Conservation (phyloP, 177 flowering plant species). For the Vitis hybrid region DNA sequence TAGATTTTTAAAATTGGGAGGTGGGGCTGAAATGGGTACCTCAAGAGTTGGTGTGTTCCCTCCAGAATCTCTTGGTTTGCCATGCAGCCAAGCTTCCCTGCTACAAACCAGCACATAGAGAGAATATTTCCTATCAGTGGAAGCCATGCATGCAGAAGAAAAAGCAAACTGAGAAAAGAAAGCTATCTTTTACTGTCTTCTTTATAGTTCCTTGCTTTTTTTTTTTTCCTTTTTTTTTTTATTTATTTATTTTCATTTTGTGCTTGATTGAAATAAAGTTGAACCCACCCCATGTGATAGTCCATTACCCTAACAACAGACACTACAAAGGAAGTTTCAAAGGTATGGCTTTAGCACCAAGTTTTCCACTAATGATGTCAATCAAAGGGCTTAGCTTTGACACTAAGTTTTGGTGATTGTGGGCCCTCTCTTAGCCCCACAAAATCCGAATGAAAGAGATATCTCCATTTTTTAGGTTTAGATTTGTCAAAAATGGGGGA, state of each 20-base stretch:
- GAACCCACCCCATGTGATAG: conserved; percentile 43
- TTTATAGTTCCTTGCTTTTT: conserved; percentile 17
- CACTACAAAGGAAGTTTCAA: conserved; percentile 36
- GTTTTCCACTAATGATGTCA: conserved; percentile 28
- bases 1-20: conserved; percentile 5
- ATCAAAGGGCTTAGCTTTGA: conserved; percentile 31
- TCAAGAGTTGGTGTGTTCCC: conserved; percentile 55
- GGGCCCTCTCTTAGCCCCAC: conserved; percentile 62
- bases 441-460: conserved; percentile 58
- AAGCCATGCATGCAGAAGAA: conserved; percentile 56
- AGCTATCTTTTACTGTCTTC: conserved; percentile 46
- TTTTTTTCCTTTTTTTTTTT: too few relatives aligned
- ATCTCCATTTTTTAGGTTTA: conserved; percentile 31
- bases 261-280: conserved; percentile 44
- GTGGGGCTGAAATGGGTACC: conserved; percentile 39
- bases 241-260: conserved; percentile 21
- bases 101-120: conserved; percentile 41
- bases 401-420: conserved; percentile 33
- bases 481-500: conserved; percentile 14
- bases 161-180: conserved; percentile 45
- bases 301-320: conserved; percentile 34
- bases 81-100: conserved; percentile 92
- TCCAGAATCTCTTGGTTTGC: conserved; percentile 54
- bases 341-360: conserved; percentile 37
- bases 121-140: conserved; percentile 54